Percentiles rank a stretch among this genome's conserved stretches.
phyloP scores from a whole-genome alignment of 176 grass and related monocot genomes.

The Carex pumila region DNA sequence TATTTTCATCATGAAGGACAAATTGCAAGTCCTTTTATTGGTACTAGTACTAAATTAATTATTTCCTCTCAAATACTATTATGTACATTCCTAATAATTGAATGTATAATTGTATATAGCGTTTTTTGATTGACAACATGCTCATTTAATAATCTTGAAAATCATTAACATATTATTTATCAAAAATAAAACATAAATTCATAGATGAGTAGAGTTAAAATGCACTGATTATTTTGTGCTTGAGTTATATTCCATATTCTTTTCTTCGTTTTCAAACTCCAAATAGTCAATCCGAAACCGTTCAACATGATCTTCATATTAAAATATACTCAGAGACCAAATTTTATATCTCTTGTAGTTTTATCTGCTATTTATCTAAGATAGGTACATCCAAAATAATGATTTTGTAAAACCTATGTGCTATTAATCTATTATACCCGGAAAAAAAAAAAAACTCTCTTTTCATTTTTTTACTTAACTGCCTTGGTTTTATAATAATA shows the following conservation, averaged over 20 bases:
- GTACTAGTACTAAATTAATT: neutral
- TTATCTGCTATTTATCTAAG: too few relatives aligned
- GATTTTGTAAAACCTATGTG: neutral
- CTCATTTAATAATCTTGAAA: neutral
- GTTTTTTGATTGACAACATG: neutral
- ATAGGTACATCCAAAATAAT: too few relatives aligned
- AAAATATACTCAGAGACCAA: too few relatives aligned
- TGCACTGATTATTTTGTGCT: too few relatives aligned
- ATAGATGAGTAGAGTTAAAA: too few relatives aligned
- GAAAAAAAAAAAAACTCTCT: neutral
- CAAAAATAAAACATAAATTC: neutral
- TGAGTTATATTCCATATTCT: too few relatives aligned
- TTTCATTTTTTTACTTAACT: neutral
- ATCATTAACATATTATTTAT: neutral
- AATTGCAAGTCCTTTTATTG: neutral
- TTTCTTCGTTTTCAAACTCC: too few relatives aligned
- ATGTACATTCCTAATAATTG: slow-evolving; percentile 1
- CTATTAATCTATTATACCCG: neutral
- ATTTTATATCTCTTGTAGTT: too few relatives aligned
- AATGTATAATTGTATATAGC: neutral
- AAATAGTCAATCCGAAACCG: too few relatives aligned
- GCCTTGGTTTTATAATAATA: neutral
- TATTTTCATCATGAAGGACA: neutral
- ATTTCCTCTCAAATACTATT: neutral
- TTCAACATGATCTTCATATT: too few relatives aligned